Evolutionary conservation across 164 flowering plant genomes (phyloP), one percentile per base, ranked within the genome.

Genomic region (Macadamia integrifolia): DNA sequence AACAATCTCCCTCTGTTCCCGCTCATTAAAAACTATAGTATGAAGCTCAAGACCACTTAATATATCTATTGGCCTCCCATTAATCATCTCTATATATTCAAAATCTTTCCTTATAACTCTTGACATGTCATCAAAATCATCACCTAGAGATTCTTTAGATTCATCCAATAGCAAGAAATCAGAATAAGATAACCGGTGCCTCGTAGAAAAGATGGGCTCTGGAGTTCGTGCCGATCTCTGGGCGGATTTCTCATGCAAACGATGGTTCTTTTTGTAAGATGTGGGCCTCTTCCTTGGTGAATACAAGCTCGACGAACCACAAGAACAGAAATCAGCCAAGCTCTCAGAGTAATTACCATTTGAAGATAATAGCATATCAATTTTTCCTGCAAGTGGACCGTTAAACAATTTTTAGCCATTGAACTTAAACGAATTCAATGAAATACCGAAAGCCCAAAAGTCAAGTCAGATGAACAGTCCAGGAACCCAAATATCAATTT

Each of bases 1-100:
- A 15, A 84, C 86, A 67, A 86, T 81, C 58, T 68, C 73, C 71
- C 73, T 80, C 61, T 86, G 89, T 78, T 86, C 89, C 58, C 56
- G 72, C 0, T 72, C 73, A 61, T 69, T 74, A 31, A 86, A 86
- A 15, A 86, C 87, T 4, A 62, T 18, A 6, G 82, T 84, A 48
- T 84, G 86, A 60, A 86, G 81, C 67, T 84, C 89, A 64, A 86
- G 83, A 29, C 89, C 87, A 74, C 68, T 65, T 60, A 86, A 75
- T n/a, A 82, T 74, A 74, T 86, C 82, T 9, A 67, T 65, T 1
- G 63, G 11, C 55, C 63, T 82, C 63, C 86, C 85, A 66, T 76
- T 56, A 55, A 80, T 53, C 61, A 56, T 77, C 76, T 86, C 89
- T 31, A 65, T 53, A 52, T 69, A 69, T 14, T 60, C 66, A 75